These are phyloP conservation scores for Rhizopus microsporus DNA, from an alignment of 371 early-diverging fungal species.

Conservation along the genomic window DNA sequence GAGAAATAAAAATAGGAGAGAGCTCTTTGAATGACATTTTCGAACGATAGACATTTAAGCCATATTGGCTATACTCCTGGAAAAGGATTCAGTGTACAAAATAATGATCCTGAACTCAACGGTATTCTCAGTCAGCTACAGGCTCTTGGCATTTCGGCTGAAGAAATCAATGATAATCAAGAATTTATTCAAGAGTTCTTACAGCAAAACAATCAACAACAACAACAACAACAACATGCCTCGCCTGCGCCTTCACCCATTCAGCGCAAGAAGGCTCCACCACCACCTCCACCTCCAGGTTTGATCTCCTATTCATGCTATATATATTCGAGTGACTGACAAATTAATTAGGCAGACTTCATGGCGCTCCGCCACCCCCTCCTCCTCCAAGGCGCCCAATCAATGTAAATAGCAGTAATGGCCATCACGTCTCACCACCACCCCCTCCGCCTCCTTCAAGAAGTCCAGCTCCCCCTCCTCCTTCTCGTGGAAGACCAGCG, in stretches of 20 bases:
- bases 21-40: not conserved
- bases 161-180: conserved; percentile 57
- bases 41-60: conserved; percentile 59
- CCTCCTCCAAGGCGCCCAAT: conserved; percentile 22
- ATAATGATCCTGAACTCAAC: conserved; percentile 80
- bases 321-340: too few species aligned
- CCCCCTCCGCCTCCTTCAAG: conserved; percentile 21
- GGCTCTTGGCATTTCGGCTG: conserved; percentile 81
- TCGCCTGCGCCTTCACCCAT: conserved; percentile 1
- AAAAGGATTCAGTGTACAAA: conserved; percentile 79
- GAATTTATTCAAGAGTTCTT: conserved; percentile 55
- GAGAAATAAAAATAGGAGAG: conserved; percentile 6
- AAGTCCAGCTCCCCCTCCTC: conserved; percentile 15
- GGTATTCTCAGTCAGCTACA: conserved; percentile 73
- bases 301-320: not conserved
- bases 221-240: conserved; percentile 5
- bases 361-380: conserved; percentile 15
- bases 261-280: conserved; percentile 23
- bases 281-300: conserved; percentile 31
- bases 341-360: conserved; percentile 5
- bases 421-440: conserved; percentile 1
- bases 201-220: conserved; percentile 29
- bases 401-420: not conserved
- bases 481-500: conserved; percentile 20
- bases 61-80: conserved; percentile 81